phyloP scores from a whole-genome alignment of 495 filamentous ascomycete genomes.

The Aspergillus wentii region DNA sequence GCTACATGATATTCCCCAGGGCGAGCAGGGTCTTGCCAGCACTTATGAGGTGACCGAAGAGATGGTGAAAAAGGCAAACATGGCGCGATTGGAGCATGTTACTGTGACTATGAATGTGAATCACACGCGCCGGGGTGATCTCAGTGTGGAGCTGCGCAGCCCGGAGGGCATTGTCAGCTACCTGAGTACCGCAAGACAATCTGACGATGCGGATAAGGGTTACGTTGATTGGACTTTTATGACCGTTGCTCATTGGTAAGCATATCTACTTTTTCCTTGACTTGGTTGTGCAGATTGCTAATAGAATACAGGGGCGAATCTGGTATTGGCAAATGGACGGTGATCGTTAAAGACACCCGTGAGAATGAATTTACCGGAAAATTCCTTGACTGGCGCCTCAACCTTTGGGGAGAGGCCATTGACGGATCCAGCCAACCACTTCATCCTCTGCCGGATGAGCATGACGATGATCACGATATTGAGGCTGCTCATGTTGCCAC shows the following conservation, averaged over 20 bases:
- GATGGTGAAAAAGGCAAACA: constrained; percentile 74
- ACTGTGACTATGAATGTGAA: constrained; percentile 96
- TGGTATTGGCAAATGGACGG: constrained; percentile 81
- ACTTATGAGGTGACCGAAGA: constrained; percentile 71
- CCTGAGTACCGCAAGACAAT: constrained; percentile 65
- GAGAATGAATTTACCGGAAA: constrained; percentile 72
- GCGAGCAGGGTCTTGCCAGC: constrained; percentile 71
- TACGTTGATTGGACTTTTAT: constrained; percentile 99
- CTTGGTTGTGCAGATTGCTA: constrained; percentile 4
- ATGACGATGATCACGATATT: constrained; percentile 78
- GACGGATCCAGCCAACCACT: constrained; percentile 65
- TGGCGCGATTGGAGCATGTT: constrained; percentile 85
- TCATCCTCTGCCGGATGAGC: constrained; percentile 77
- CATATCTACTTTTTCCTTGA: neutral
- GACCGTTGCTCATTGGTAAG: constrained; percentile 93
- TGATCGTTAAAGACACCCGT: constrained; percentile 81
- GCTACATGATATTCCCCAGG: constrained; percentile 80
- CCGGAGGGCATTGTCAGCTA: constrained; percentile 79
- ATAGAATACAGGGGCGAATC: constrained; percentile 68
- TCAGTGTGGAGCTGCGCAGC: constrained; percentile 88
- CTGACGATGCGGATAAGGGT: constrained; percentile 60
- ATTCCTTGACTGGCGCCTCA: constrained; percentile 90
- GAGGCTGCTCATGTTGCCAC: constrained; percentile 50
- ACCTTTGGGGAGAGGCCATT: constrained; percentile 84
- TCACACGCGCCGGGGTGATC: constrained; percentile 80